Base-by-base conservation (phyloP, 768 basidiomycete genomes). In the Exsudoporus frostii region DNA sequence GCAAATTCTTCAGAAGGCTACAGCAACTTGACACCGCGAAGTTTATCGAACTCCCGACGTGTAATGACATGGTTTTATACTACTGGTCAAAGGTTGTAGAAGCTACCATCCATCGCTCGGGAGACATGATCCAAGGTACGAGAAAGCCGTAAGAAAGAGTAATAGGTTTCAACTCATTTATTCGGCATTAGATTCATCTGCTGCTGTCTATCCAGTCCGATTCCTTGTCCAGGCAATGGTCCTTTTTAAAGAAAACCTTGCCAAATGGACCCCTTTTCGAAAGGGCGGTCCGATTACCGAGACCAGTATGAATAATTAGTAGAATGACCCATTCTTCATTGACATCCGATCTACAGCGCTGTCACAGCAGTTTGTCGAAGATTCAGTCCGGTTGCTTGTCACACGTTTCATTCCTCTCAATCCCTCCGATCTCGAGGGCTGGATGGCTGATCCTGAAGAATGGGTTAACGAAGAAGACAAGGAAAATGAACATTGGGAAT, bases 401-500 rank as follows among this genome's bases (percentile, higher is more conserved):
- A 86, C 85, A 22, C 81, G 88, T 9, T 86, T 96, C 63, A 85
- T 99, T 67, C 92, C 91, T 13, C 74, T 99, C 41, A 88, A 87
- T 49, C 78, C 88, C 6, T 72, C 78, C 2, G 96, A 98, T 68
- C 77, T 98, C 10, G 83, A 92, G 58, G 79, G 79, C 5, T 93
- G 95, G 90, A 77, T 86, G 71, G 78, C 79, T 15, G 92, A 95
- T 65, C 93, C 95, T 0, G 96, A 99, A 74, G 91, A 95, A 61
- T 99, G 93, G 92, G 81, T 96, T 11, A 90, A 92, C 54, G 70
- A 83, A 10, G 93, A 98, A 69, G 92, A 92, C 53, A 86, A 85
- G 57, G 92, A 93, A 57, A 89, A 84, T 39, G 93, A 95, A 36
- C 84, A 90, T 52, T 98, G 95, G 94, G 88, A 94, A 61, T 98